phyloP scores from a whole-genome alignment of 2,329 filamentous ascomycete genomes.

The Phyllosticta citriasiana region DNA sequence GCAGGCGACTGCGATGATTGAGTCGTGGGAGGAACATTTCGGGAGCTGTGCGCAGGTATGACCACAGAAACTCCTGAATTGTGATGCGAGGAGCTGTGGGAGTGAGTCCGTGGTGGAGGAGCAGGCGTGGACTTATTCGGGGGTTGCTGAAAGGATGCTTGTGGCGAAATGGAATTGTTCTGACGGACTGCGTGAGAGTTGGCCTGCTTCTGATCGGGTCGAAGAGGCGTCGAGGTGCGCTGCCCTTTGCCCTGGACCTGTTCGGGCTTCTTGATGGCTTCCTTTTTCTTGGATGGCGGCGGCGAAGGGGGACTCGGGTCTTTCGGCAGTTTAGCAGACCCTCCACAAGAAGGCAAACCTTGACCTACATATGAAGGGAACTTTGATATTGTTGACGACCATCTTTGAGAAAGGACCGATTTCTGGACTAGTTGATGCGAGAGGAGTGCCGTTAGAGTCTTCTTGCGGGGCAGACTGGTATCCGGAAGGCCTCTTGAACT shows the following conservation, averaged over 20 bases:
- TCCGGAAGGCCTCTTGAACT: constrained; percentile 3
- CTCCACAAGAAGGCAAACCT: neutral
- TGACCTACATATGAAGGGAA: constrained; percentile 25
- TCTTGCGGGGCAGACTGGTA: neutral
- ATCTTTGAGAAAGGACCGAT: constrained; percentile 46
- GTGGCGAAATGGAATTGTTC: neutral
- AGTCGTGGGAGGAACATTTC: neutral
- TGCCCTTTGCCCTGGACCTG: neutral
- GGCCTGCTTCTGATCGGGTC: neutral
- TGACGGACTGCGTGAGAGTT: neutral
- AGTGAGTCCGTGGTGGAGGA: neutral
- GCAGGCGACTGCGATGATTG: neutral
- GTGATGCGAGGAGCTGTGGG: neutral
- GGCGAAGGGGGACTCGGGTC: constrained; percentile 2
- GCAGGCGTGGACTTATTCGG: neutral
- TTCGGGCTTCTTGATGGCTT: neutral
- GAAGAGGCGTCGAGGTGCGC: neutral
- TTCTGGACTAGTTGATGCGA: constrained; percentile 5
- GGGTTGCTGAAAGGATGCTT: neutral
- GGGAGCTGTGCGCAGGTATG: neutral
- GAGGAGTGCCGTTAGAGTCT: neutral
- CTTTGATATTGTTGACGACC: constrained; percentile 36
- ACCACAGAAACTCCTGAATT: constrained; percentile 1
- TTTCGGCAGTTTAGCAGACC: neutral
- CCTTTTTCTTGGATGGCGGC: neutral